Evolutionary conservation across 2,329 filamentous ascomycete species (phyloP), one percentile per base, ranked within the genome.

Genomic region (Raffaelea albimanens): DNA sequence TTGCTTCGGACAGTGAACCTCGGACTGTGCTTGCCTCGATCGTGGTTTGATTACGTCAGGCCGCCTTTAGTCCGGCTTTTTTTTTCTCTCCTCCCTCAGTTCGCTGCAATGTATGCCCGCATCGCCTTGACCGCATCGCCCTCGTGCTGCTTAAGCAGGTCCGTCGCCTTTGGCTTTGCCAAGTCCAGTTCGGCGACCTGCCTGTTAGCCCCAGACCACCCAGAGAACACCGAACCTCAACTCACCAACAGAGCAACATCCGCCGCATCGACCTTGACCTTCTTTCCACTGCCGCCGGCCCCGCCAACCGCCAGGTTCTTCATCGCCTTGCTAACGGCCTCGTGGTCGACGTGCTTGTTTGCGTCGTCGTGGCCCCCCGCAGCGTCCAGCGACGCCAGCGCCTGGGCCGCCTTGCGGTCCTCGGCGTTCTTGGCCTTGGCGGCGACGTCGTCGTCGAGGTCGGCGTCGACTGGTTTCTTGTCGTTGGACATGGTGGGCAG

Each of bases 391-490:
- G 75, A 77, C 43, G 82, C 83, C 50, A 89, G 77, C 25, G 85
- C 85, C 7, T 81, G 82, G 38, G 83, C 83, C 41, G 84, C 83
- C 65, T 87, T 87, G 65, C 83, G 81, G 67, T 87, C 84, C 65
- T 88, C 84, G 59, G 84, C 83, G 39, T 76, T 79, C 65, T 82
- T 84, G 58, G 75, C 73, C 48, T 68, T 64, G 29, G 64, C 54
- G 31, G 55, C 52, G 55, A 71, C 64, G 56, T 79, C 76, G 52
- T 80, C 76, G 49, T 81, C 77, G 52, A 74, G 68, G 53, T 81
- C 76, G 51, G 71, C 76, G 41, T 72, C 68, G 23, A 68, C 25
- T 75, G 42, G 25, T 13, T 29, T 7, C 25, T 29, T 13, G 31
- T 36, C 20, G 38, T 34, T 19, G 11, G 47, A 13, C 47, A 49